Conservation (phyloP, 1,139 yeast species). For the Wickerhamiella pararugosa region DNA sequence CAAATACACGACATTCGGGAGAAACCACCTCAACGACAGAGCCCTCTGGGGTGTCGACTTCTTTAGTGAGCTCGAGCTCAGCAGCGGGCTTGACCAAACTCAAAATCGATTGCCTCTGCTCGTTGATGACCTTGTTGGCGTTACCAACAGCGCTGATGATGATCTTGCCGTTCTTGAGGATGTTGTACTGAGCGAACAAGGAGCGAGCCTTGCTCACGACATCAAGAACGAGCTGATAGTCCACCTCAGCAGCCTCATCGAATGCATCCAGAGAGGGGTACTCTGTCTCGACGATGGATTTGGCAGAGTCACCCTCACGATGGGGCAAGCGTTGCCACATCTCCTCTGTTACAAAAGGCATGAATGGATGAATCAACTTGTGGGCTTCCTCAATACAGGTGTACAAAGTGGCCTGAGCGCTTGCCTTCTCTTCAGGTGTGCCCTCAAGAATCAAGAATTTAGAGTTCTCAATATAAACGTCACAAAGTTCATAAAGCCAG, state of each 20-base stretch:
- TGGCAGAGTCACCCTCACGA: slow-evolving; percentile 55
- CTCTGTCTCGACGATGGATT: slow-evolving; percentile 57
- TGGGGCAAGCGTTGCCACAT: slow-evolving; percentile 98
- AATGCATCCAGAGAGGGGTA: slow-evolving; percentile 56
- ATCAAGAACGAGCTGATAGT: slow-evolving; percentile 71
- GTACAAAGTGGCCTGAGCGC: slow-evolving; percentile 89
- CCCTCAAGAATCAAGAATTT: slow-evolving; percentile 88
- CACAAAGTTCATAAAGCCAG: slow-evolving; percentile 92
- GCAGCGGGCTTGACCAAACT: slow-evolving; percentile 86
- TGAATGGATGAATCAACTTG: slow-evolving; percentile 88
- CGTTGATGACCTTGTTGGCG: slow-evolving; percentile 38
- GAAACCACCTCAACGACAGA: slow-evolving; percentile 75
- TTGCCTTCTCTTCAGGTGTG: slow-evolving; percentile 61
- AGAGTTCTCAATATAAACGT: slow-evolving; percentile 94
- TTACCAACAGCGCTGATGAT: slow-evolving; percentile 52
- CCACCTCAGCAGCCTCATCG: slow-evolving; percentile 48
- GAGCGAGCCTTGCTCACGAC: slow-evolving; percentile 90
- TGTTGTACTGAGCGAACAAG: slow-evolving; percentile 73
- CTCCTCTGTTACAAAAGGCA: slow-evolving; percentile 96
- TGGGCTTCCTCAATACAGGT: slow-evolving; percentile 86
- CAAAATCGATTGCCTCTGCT: slow-evolving; percentile 71
- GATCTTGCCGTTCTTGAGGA: slow-evolving; percentile 75
- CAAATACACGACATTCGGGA: slow-evolving; percentile 72
- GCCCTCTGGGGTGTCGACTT: slow-evolving; percentile 56
- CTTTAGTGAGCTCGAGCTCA: slow-evolving; percentile 41